Percentiles rank a stretch among this genome's conserved stretches.
Conservation (phyloP, 345 rosid species). For the Heritiera fomes region DNA sequence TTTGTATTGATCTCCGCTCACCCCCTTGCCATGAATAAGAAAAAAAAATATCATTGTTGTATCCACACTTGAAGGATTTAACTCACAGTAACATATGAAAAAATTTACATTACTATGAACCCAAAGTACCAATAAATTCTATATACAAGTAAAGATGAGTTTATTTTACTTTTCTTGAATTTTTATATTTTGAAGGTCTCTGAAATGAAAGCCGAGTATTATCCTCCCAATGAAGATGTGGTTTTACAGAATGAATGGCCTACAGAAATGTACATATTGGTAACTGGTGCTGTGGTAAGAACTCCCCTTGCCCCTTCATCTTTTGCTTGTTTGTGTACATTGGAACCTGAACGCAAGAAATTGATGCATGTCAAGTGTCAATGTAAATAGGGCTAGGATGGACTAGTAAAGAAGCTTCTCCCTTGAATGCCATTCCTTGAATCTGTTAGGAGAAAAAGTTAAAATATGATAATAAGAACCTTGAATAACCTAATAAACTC, state of each 20-base stretch:
- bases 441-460: not conserved
- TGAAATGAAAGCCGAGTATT: conserved; percentile 92
- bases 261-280: conserved; percentile 76
- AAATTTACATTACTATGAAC: not conserved
- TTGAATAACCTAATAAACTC: not conserved
- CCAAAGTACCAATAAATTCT: not conserved
- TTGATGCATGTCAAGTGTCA: not conserved
- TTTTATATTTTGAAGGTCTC: conserved; percentile 50
- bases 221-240: conserved; percentile 90
- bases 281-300: conserved; percentile 80
- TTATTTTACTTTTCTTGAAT: conserved; percentile 2
- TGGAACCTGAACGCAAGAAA: not conserved
- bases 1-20: no score
- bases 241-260: conserved; percentile 92
- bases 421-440: not conserved
- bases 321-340: not conserved
- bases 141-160: not conserved
- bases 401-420: not conserved
- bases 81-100: not conserved
- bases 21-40: not conserved
- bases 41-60: not conserved
- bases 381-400: not conserved
- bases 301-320: not conserved
- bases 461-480: not conserved
- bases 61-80: not conserved